Evolutionary conservation across 495 filamentous ascomycete species (phyloP).

Genomic region (Aspergillus cristatus): DNA sequence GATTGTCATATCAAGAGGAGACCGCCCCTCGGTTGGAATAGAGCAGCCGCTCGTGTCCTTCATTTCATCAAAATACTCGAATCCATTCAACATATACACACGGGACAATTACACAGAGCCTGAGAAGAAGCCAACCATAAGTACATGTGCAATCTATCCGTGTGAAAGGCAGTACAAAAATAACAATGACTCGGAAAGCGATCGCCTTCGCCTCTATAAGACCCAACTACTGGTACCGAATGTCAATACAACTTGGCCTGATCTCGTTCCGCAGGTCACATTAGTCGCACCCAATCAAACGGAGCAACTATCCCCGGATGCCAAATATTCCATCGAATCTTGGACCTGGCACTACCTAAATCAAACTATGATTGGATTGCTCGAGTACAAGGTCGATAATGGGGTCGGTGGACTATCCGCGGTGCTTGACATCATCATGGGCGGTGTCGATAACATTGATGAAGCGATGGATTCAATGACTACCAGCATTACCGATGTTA

Average conservation of each 20-base stretch:
- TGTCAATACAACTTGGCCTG: not conserved
- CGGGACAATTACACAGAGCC: not conserved
- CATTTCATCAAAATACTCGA: not conserved
- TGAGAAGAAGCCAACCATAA: not conserved
- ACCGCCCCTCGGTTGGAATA: not conserved
- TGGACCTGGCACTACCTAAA: not conserved
- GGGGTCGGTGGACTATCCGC: too few relatives aligned
- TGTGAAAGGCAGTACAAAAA: not conserved
- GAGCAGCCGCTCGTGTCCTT: not conserved
- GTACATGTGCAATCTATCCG: not conserved
- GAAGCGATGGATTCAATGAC: not conserved
- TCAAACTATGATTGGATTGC: not conserved
- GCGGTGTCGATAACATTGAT: not conserved
- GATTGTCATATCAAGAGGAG: not conserved
- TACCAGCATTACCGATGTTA: conserved; percentile 2
- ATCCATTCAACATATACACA: not conserved
- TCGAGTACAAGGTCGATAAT: not conserved
- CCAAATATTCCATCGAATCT: not conserved
- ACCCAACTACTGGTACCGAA: not conserved
- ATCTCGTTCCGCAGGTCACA: not conserved
- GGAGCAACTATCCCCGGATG: not conserved
- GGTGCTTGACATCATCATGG: not conserved
- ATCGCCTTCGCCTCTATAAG: not conserved
- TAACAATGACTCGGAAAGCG: not conserved
- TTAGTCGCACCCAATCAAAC: not conserved